A percentile compares a stretch with the other conserved stretches of the same genome.
These are phyloP conservation scores for Moelleriella libera DNA, from an alignment of 2,329 filamentous ascomycete genomes.

Conservation along the genomic window DNA sequence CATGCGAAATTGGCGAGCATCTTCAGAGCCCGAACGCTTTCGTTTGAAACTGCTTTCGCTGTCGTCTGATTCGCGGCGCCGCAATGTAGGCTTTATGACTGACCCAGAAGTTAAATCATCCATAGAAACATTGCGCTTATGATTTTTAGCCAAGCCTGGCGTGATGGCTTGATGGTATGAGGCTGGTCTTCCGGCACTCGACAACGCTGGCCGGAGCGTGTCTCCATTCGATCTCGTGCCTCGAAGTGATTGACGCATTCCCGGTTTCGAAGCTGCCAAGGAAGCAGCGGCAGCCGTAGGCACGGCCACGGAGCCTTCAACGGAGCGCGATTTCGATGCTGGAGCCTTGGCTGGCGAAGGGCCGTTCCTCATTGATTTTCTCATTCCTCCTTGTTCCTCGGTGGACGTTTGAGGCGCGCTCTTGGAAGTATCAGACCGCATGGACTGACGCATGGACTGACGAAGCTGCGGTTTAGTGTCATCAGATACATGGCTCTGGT, in stretches of 20 bases:
- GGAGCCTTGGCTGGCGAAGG: not conserved
- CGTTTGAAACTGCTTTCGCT: slow-evolving; percentile 78
- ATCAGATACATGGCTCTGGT: not conserved
- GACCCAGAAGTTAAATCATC: slow-evolving; percentile 9
- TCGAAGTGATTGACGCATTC: slow-evolving; percentile 12
- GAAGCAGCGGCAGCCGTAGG: not conserved
- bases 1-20: slow-evolving; percentile 49
- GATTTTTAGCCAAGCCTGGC: slow-evolving; percentile 6
- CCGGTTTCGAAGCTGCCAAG: slow-evolving; percentile 2
- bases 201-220: slow-evolving; percentile 2
- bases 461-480: slow-evolving; percentile 20
- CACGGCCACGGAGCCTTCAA: not conserved
- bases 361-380: slow-evolving; percentile 16
- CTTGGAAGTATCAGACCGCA: slow-evolving; percentile 21
- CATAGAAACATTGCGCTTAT: slow-evolving; percentile 12
- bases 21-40: slow-evolving; percentile 28
- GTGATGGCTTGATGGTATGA: slow-evolving; percentile 15
- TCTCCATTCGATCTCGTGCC: slow-evolving; percentile 5
- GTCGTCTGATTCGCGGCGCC: slow-evolving; percentile 45
- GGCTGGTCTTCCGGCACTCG: slow-evolving; percentile 10
- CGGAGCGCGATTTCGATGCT: not conserved
- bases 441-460: slow-evolving; percentile 34
- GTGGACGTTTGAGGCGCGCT: slow-evolving; percentile 4
- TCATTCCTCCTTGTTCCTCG: slow-evolving; percentile 13
- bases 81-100: slow-evolving; percentile 20